Evolutionary conservation across 1,139 yeast genomes (phyloP).

Genomic region (Yamadazyma membranifaciens): DNA sequence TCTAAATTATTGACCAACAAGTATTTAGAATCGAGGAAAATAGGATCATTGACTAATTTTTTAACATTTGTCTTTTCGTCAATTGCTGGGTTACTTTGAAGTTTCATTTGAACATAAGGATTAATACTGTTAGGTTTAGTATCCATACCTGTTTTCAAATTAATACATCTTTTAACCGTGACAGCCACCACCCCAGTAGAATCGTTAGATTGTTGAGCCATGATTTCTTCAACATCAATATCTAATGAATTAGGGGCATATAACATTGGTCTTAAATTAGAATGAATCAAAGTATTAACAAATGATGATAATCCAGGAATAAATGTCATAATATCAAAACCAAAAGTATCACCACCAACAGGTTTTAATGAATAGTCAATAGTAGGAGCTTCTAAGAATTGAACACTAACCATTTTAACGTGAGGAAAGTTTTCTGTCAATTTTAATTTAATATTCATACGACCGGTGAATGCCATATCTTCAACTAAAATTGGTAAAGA

Average conservation of each 20-base stretch:
- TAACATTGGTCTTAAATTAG: slow-evolving; percentile 70
- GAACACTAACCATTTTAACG: slow-evolving; percentile 66
- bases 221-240: slow-evolving; percentile 66
- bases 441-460: slow-evolving; percentile 64
- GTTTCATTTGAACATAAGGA: slow-evolving; percentile 55
- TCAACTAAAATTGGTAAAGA: slow-evolving; percentile 75
- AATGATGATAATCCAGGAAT: slow-evolving; percentile 78
- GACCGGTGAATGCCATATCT: slow-evolving; percentile 72
- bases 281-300: slow-evolving; percentile 66
- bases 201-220: slow-evolving; percentile 62
- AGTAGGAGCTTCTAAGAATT: slow-evolving; percentile 72
- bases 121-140: slow-evolving; percentile 48
- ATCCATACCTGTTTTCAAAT: slow-evolving; percentile 41
- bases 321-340: slow-evolving; percentile 78
- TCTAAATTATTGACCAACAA: slow-evolving; percentile 58
- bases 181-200: slow-evolving; percentile 69
- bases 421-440: slow-evolving; percentile 70
- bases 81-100: slow-evolving; percentile 44
- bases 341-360: slow-evolving; percentile 84
- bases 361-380: slow-evolving; percentile 80
- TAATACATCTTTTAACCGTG: slow-evolving; percentile 53
- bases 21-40: slow-evolving; percentile 64
- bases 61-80: slow-evolving; percentile 57
- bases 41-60: slow-evolving; percentile 53
- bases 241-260: slow-evolving; percentile 83